phyloP scores from a whole-genome alignment of 2,329 filamentous ascomycete genomes.

The Fusarium mexicanum region DNA sequence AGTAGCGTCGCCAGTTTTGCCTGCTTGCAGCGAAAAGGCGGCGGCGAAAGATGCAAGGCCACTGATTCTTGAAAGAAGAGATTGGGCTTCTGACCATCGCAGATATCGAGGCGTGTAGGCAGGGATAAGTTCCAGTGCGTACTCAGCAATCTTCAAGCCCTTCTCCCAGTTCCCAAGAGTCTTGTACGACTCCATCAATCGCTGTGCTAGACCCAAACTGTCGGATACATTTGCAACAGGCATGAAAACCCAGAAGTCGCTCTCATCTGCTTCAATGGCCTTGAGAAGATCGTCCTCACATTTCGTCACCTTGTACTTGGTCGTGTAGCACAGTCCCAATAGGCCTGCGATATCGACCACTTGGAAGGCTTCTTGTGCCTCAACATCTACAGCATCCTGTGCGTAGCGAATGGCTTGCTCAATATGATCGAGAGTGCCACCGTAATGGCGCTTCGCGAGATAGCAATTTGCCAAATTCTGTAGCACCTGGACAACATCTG shows the following conservation, averaged over 20 bases:
- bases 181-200: neutral
- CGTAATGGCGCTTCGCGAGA: rapidly evolving
- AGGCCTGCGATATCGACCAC: neutral
- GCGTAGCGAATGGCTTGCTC: rapidly evolving
- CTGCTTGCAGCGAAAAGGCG: rapidly evolving
- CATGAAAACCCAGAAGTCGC: neutral
- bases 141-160: neutral
- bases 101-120: neutral
- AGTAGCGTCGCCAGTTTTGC: rapidly evolving
- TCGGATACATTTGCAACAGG: neutral
- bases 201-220: neutral
- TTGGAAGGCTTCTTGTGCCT: neutral
- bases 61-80: neutral
- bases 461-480: neutral
- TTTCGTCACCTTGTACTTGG: neutral
- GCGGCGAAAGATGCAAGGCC: neutral
- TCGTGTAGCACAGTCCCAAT: neutral
- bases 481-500: neutral
- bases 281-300: neutral
- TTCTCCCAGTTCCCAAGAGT: neutral
- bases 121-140: neutral
- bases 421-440: rapidly evolving
- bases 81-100: neutral
- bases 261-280: neutral
- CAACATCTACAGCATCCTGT: rapidly evolving